Percentiles rank a stretch among this genome's conserved stretches.
phyloP scores from a whole-genome alignment of 768 basidiomycete genomes.

The Termitomyces sp. region DNA sequence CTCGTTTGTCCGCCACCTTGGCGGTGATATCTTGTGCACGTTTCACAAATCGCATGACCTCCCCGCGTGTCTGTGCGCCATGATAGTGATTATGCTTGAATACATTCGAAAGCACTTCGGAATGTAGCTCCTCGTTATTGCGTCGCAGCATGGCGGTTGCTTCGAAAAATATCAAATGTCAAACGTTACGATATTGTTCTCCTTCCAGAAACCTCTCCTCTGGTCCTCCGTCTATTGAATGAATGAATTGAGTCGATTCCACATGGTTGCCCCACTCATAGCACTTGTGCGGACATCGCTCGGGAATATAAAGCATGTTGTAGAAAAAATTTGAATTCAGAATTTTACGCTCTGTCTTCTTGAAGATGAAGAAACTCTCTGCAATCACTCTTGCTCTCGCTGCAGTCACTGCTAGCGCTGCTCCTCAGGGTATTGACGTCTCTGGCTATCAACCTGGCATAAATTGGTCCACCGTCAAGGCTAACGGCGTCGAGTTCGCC shows the following conservation, averaged over 20 bases:
- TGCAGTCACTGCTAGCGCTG: slow-evolving; percentile 10
- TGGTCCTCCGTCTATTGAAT: not conserved
- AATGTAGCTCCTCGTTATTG: not conserved
- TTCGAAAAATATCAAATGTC: not conserved
- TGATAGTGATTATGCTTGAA: not conserved
- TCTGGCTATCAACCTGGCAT: slow-evolving; percentile 42
- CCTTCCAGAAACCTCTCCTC: not conserved
- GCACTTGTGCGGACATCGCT: not conserved
- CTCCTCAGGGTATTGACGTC: slow-evolving; percentile 51
- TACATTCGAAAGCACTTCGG: not conserved
- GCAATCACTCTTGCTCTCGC: slow-evolving; percentile 11
- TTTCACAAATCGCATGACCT: slow-evolving; percentile 2
- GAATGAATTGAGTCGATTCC: not conserved
- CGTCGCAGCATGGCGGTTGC: not conserved
- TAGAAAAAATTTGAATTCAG: not conserved
- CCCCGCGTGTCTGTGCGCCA: not conserved
- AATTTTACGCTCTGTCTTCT: not conserved
- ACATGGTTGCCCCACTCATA: not conserved
- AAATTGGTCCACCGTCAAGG: slow-evolving; percentile 45
- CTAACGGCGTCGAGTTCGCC: slow-evolving; percentile 47
- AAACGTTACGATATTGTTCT: not conserved
- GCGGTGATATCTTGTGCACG: not conserved
- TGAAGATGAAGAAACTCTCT: slow-evolving; percentile 14
- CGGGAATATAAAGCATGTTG: slow-evolving; percentile 6
- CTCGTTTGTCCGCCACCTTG: not conserved